These are phyloP conservation scores for Liriodendron chinense DNA, from an alignment of 164 flowering plant species.

Conservation along the genomic window DNA sequence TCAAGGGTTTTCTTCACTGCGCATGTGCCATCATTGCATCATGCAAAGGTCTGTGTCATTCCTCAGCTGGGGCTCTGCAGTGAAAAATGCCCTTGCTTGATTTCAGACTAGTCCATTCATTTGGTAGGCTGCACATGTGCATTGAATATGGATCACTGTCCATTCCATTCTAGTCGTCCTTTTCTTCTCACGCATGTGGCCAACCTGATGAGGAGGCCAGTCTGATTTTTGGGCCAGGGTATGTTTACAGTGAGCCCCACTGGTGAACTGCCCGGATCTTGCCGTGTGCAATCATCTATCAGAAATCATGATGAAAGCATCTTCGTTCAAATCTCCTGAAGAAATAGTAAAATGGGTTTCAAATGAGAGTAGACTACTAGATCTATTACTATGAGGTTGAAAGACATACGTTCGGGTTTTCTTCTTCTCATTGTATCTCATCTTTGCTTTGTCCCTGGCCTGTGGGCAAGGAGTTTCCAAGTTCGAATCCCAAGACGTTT, in stretches of 20 bases:
- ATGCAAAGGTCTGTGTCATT: too few relatives aligned
- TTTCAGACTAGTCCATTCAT: too few relatives aligned
- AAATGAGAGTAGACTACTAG: not conserved
- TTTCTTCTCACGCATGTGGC: too few relatives aligned
- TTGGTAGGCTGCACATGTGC: too few relatives aligned
- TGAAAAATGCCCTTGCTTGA: too few relatives aligned
- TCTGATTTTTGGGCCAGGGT: not conserved
- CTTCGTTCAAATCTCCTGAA: not conserved
- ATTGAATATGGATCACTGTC: too few relatives aligned
- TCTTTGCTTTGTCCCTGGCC: conserved; percentile 69
- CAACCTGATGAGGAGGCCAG: not conserved
- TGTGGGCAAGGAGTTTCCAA: conserved; percentile 48
- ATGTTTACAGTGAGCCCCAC: not conserved
- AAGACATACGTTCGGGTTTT: conserved; percentile 59
- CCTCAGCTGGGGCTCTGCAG: too few relatives aligned
- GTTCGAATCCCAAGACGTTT: conserved; percentile 59
- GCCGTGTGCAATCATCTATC: not conserved
- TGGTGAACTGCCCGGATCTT: not conserved
- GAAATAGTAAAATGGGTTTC: not conserved
- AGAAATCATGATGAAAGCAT: not conserved
- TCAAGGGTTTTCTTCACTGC: too few relatives aligned
- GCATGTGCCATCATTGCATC: too few relatives aligned
- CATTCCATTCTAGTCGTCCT: too few relatives aligned
- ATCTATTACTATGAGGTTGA: not conserved
- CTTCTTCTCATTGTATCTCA: conserved; percentile 85